phyloP scores from a whole-genome alignment of 768 basidiomycete species.

The Pisolithus tinctorius region DNA sequence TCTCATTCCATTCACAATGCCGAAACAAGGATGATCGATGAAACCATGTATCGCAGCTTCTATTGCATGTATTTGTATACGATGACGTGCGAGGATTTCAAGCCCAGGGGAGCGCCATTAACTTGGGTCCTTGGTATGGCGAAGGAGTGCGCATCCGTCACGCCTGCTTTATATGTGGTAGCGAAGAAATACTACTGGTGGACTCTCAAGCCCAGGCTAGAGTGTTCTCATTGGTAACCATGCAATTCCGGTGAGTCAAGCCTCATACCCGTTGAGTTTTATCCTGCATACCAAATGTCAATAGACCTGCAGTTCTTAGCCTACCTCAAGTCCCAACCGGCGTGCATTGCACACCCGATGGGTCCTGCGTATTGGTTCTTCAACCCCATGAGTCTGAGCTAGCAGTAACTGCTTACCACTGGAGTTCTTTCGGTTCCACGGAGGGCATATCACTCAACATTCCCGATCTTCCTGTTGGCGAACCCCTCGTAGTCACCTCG shows the following conservation, averaged over 20 bases:
- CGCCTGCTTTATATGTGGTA: constrained; percentile 41
- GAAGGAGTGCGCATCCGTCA: constrained; percentile 22
- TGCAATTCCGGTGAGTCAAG: constrained; percentile 42
- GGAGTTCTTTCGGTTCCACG: constrained; percentile 48
- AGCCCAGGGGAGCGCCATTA: constrained; percentile 33
- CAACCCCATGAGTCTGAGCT: constrained; percentile 15
- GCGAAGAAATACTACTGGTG: constrained; percentile 46
- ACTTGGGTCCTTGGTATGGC: constrained; percentile 40
- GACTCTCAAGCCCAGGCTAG: constrained; percentile 38
- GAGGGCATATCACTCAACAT: constrained; percentile 36
- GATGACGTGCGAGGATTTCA: constrained; percentile 38
- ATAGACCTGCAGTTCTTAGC: constrained; percentile 40
- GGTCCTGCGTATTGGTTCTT: constrained; percentile 41
- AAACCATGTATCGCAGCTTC: constrained; percentile 18
- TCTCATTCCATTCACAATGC: background rate
- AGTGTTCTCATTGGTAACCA: constrained; percentile 48
- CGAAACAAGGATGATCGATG: background rate
- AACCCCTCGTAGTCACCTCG: constrained; percentile 34
- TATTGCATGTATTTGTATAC: constrained; percentile 40
- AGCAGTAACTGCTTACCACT: constrained; percentile 41
- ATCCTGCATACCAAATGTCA: background rate
- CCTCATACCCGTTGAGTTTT: background rate
- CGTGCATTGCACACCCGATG: constrained; percentile 47
- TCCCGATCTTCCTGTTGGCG: constrained; percentile 16
- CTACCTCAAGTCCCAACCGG: constrained; percentile 28